phyloP scores from a whole-genome alignment of 2,329 filamentous ascomycete genomes.

The Fusarium concolor region DNA sequence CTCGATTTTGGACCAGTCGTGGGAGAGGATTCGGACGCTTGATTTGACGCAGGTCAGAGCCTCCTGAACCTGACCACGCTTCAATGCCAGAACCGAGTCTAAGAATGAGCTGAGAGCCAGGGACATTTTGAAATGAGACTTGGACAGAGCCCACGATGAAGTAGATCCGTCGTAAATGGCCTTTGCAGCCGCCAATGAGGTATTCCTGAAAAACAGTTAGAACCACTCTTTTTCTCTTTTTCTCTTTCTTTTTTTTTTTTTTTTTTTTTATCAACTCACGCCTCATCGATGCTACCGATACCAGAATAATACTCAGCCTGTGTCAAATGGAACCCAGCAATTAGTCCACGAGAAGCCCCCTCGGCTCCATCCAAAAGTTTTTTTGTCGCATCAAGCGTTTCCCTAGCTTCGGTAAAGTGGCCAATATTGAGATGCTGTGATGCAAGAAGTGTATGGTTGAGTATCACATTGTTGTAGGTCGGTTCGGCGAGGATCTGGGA shows the following conservation, averaged over 20 bases:
- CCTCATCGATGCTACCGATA: constrained; percentile 73
- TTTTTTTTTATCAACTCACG: constrained; percentile 50
- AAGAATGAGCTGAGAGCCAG: constrained; percentile 60
- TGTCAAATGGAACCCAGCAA: constrained; percentile 72
- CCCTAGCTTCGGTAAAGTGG: constrained; percentile 61
- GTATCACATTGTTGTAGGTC: constrained; percentile 56
- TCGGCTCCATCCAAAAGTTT: constrained; percentile 56
- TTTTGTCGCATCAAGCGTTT: constrained; percentile 68
- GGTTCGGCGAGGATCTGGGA: constrained; percentile 52
- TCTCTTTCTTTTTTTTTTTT: not conserved
- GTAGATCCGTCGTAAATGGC: constrained; percentile 48
- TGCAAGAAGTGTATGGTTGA: constrained; percentile 61
- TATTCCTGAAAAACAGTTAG: constrained; percentile 42
- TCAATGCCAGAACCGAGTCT: constrained; percentile 73
- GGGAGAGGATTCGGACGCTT: constrained; percentile 66
- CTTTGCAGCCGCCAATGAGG: constrained; percentile 55
- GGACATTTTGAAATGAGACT: constrained; percentile 49
- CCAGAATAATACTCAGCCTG: constrained; percentile 80
- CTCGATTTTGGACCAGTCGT: constrained; percentile 67
- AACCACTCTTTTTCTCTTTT: constrained; percentile 3
- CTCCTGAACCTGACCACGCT: constrained; percentile 68
- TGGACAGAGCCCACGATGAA: constrained; percentile 51
- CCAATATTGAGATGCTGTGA: constrained; percentile 67
- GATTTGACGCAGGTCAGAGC: constrained; percentile 69
- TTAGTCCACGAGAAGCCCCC: constrained; percentile 53